Evolutionary conservation across 306 rosid species (phyloP), one percentile per base, ranked within the genome.

Genomic region (Quercus rubra): DNA sequence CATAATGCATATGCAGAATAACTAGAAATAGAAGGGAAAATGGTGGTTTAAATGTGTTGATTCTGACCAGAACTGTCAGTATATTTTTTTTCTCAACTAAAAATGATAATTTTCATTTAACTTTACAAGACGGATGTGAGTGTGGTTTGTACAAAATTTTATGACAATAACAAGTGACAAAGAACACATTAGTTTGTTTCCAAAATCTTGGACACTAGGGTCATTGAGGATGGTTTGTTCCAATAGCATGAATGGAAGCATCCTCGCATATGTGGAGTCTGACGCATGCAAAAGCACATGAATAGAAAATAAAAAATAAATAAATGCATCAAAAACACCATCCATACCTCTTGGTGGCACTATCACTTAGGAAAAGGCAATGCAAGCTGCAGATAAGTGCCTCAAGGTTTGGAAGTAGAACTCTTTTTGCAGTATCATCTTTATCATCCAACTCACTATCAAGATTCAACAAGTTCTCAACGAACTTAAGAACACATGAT

Each of bases 391-490:
- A 70, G 38, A 90, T 62, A 62, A 95, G 96, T 64, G 89, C 87
- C 78, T 88, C 83, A 52, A 95, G 79, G 84, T 95, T 89, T 31
- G 87, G 82, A 73, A 73, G 90, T 78, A 92, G 73, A 77, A 94
- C 80, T 79, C 82, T 80, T 61, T 67, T 84, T 55, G 71, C 84
- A 18, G 83, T 75, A 86, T 54, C 78, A 82, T 85, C 94, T 77
- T 87, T 87, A 71, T 64, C 79, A 80, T 86, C 88, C 79, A 81
- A 88, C 74, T 87, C 96, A 77, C 78, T 70, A 80, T 88, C 94
- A 80, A 86, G 90, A 83, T 73, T 89, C 81, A 95, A 86, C 51
- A 95, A 81, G 92, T 92, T 95, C 72, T 90, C 94, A 55, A 90
- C 88, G 68, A 95, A 95, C 84, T 87, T 88, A 31, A 95, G 88